These are phyloP conservation scores for Parsonsia alboflavescens DNA, from an alignment of 257 asterid species.

Conservation along the genomic window DNA sequence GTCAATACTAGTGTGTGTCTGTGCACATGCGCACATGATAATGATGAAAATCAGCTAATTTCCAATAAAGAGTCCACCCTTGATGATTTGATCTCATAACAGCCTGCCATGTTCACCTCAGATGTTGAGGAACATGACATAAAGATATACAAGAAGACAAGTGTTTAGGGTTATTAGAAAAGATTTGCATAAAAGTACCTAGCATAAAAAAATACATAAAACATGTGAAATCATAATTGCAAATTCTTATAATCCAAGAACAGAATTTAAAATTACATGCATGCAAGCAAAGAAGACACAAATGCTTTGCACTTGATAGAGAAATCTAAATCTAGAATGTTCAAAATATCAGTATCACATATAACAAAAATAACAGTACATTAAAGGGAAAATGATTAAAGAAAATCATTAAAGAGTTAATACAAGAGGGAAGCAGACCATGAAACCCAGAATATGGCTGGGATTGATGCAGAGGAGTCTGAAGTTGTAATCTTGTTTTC, in stretches of 20 bases:
- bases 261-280: neutral
- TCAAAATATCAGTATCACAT: neutral
- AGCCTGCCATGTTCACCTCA: neutral
- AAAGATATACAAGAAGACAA: neutral
- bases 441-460: conserved; percentile 85
- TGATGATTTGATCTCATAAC: neutral
- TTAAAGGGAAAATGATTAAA: neutral
- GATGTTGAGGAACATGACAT: neutral
- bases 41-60: neutral
- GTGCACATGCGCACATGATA: no score
- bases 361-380: neutral
- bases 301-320: neutral
- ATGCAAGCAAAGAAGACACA: neutral
- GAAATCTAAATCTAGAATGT: neutral
- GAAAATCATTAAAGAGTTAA: conserved; percentile 8
- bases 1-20: neutral
- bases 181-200: neutral
- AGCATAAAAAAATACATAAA: neutral
- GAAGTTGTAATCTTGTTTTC: conserved; percentile 97
- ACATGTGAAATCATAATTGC: neutral
- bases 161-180: neutral
- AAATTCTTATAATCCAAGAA: neutral
- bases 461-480: conserved; percentile 64
- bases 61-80: neutral
- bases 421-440: conserved; percentile 46